Evolutionary conservation across 176 grass and related monocot species (phyloP).

Genomic region (Oryza glaberrima): DNA sequence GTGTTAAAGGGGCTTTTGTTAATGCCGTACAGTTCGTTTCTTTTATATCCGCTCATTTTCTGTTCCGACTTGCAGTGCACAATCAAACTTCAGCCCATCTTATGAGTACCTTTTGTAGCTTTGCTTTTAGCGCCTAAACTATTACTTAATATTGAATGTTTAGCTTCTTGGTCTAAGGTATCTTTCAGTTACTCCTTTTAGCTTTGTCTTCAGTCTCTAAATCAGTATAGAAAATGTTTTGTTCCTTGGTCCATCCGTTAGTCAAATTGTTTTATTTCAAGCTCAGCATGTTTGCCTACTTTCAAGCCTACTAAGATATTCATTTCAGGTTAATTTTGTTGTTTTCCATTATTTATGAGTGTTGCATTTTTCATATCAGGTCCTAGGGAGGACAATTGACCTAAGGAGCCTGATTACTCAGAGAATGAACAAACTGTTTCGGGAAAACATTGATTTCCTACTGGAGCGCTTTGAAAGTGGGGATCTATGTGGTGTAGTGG

Average conservation of each 20-base stretch:
- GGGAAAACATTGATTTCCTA: slow-evolving; percentile 97
- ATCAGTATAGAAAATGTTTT: not conserved
- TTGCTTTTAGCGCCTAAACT: slow-evolving; percentile 26
- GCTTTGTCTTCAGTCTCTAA: slow-evolving; percentile 24
- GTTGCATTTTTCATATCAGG: slow-evolving; percentile 52
- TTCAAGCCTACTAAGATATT: not conserved
- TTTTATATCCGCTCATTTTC: slow-evolving; percentile 4
- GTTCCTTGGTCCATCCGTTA: slow-evolving; percentile 24
- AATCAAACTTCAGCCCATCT: not conserved
- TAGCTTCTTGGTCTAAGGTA: slow-evolving; percentile 2
- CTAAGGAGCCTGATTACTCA: slow-evolving; percentile 93
- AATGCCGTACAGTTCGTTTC: slow-evolving; percentile 8
- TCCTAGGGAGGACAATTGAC: slow-evolving; percentile 91
- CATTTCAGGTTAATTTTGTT: slow-evolving; percentile 19
- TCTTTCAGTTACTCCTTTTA: slow-evolving; percentile 17
- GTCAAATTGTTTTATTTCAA: slow-evolving; percentile 22
- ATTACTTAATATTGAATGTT: not conserved
- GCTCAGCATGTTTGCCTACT: slow-evolving; percentile 13
- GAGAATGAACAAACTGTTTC: slow-evolving; percentile 96
- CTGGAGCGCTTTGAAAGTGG: slow-evolving; percentile 85
- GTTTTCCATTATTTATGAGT: slow-evolving; percentile 23
- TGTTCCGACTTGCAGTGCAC: slow-evolving; percentile 24
- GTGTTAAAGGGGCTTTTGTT: slow-evolving; percentile 21
- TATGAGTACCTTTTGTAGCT: slow-evolving; percentile 19
- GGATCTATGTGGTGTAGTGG: slow-evolving; percentile 87